A percentile compares a stretch with the other conserved stretches of the same genome.
phyloP scores from a whole-genome alignment of 495 filamentous ascomycete species.

The Podospora anserina region DNA sequence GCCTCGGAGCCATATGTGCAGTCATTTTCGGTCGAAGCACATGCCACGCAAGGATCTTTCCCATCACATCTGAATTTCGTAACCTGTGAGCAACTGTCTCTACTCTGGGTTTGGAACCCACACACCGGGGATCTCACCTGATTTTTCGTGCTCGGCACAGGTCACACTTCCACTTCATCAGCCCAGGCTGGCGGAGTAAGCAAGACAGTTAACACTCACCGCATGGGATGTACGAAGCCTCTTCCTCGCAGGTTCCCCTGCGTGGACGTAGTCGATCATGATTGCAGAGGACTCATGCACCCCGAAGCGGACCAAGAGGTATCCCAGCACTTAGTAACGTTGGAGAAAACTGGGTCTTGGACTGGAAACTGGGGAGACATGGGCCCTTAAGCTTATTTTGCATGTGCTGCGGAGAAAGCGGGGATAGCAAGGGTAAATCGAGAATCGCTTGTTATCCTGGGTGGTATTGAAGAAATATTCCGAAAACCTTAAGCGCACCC shows the following conservation, averaged over 20 bases:
- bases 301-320: constrained; percentile 19
- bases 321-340: not conserved
- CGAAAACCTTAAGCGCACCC: not conserved
- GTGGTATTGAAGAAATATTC: not conserved
- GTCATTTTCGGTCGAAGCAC: constrained; percentile 28
- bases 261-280: constrained; percentile 16
- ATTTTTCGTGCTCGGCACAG: constrained; percentile 29
- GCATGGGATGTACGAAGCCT: constrained; percentile 30
- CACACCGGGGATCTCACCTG: constrained; percentile 8
- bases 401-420: constrained; percentile 2
- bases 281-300: constrained; percentile 4
- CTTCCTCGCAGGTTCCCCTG: constrained; percentile 23
- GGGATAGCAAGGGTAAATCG: not conserved
- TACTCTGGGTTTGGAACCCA: no score
- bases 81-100: no score
- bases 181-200: not conserved
- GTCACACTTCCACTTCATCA: constrained; percentile 18
- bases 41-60: constrained; percentile 32
- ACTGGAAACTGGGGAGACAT: not conserved
- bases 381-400: not conserved
- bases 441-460: not conserved
- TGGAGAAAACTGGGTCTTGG: not conserved
- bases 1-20: constrained; percentile 35
- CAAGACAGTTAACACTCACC: constrained; percentile 15
- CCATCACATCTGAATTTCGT: constrained; percentile 31